Evolutionary conservation across 2,329 filamentous ascomycete species (phyloP).

Genomic region (Clonostachys sp.): DNA sequence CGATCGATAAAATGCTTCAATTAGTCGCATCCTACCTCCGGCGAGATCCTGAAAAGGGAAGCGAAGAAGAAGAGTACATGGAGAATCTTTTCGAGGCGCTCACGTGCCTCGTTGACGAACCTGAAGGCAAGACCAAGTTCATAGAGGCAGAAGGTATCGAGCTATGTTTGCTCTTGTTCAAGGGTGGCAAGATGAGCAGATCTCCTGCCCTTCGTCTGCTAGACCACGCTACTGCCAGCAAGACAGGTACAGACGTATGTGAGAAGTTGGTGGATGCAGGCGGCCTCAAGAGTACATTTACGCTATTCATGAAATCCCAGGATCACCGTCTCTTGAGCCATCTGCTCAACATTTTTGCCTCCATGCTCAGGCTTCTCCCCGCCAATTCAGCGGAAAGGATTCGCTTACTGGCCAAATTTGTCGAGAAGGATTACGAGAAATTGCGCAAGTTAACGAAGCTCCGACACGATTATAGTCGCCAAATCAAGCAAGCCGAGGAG

Average conservation of each 20-base stretch:
- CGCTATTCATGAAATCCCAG: constrained; percentile 79
- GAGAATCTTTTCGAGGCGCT: constrained; percentile 89
- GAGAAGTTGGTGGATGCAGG: constrained; percentile 75
- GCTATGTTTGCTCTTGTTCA: constrained; percentile 85
- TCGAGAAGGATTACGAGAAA: constrained; percentile 92
- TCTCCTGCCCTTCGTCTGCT: constrained; percentile 73
- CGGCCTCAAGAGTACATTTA: constrained; percentile 80
- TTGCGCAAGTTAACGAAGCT: constrained; percentile 66
- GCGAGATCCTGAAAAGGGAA: constrained; percentile 78
- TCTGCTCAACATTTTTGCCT: constrained; percentile 78
- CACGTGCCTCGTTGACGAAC: constrained; percentile 74
- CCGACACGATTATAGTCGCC: constrained; percentile 62
- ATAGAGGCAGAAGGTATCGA: constrained; percentile 89
- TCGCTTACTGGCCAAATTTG: constrained; percentile 85
- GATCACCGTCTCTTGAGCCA: constrained; percentile 72
- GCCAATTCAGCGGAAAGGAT: constrained; percentile 75
- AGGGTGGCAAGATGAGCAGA: constrained; percentile 82
- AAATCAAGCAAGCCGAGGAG: constrained; percentile 54
- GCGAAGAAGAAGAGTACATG: constrained; percentile 90
- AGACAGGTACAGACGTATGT: constrained; percentile 58
- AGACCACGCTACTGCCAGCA: constrained; percentile 67
- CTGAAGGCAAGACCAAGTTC: constrained; percentile 73
- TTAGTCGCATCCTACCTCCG: constrained; percentile 80
- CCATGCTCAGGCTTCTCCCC: constrained; percentile 74
- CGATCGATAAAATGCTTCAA: constrained; percentile 76